phyloP scores from a whole-genome alignment of 2,329 filamentous ascomycete genomes.

The Fusarium nygamai region DNA sequence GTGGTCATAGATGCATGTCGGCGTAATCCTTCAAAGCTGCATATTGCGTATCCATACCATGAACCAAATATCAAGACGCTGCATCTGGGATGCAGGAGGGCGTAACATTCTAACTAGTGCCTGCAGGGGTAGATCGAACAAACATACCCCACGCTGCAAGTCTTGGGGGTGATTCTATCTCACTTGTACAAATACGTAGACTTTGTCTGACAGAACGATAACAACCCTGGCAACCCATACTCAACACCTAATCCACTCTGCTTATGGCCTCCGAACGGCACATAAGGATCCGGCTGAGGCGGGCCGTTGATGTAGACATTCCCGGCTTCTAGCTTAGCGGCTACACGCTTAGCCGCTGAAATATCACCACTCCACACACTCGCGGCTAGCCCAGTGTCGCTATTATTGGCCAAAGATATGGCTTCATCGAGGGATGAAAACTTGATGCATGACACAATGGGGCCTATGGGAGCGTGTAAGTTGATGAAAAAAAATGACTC shows the following conservation, averaged over 20 bases:
- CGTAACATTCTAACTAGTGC: neutral
- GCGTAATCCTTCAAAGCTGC: neutral
- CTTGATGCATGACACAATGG: neutral
- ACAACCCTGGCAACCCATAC: neutral
- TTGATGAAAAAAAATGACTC: neutral
- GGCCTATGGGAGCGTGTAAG: neutral
- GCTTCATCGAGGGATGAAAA: neutral
- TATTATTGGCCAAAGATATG: neutral
- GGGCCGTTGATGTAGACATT: slow-evolving; percentile 10
- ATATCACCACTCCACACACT: neutral
- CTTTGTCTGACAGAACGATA: neutral
- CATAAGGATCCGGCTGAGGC: neutral
- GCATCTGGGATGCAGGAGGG: neutral
- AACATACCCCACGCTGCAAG: neutral
- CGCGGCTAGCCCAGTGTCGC: neutral
- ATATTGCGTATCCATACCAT: neutral
- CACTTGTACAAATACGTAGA: slow-evolving; percentile 1
- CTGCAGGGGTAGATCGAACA: neutral
- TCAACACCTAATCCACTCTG: slow-evolving; percentile 2
- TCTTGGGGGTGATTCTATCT: neutral
- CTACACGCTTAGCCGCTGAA: neutral
- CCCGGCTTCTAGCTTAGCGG: neutral
- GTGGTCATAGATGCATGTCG: neutral
- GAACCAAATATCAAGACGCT: neutral
- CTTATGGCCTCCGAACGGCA: slow-evolving; percentile 8